Evolutionary conservation across 2,329 filamentous ascomycete genomes (phyloP).

Genomic region (Aspergillus japonicus): DNA sequence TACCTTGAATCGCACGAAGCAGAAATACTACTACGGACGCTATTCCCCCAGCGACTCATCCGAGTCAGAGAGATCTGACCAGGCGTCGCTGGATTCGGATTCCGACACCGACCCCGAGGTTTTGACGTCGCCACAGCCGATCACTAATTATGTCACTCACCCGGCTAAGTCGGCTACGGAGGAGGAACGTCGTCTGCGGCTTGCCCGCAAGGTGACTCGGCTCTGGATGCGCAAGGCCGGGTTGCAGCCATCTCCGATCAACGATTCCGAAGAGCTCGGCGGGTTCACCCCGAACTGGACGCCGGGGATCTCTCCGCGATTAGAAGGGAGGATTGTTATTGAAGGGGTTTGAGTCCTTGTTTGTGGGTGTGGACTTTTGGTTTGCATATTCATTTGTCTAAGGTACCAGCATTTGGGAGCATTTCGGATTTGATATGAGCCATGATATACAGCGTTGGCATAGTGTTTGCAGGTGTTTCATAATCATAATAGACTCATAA

Average conservation of each 20-base stretch:
- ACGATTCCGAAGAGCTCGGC: constrained; percentile 55
- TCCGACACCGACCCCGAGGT: constrained; percentile 43
- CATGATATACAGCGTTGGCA: background rate
- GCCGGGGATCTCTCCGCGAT: constrained; percentile 69
- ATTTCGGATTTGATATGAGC: background rate
- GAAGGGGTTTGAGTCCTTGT: constrained; percentile 8
- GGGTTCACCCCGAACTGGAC: constrained; percentile 71
- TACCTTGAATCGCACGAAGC: constrained; percentile 22
- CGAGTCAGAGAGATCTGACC: constrained; percentile 17
- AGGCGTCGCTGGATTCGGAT: constrained; percentile 45
- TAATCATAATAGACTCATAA: background rate
- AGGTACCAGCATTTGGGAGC: background rate
- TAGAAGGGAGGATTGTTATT: constrained; percentile 70
- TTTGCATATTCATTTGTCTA: background rate
- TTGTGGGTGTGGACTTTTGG: background rate
- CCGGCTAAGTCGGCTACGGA: constrained; percentile 45
- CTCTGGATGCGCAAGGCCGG: constrained; percentile 73
- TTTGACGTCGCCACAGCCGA: constrained; percentile 34
- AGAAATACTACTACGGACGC: constrained; percentile 31
- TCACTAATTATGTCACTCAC: constrained; percentile 40
- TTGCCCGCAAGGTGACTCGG: constrained; percentile 67
- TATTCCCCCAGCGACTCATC: constrained; percentile 23
- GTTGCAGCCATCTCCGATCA: constrained; percentile 51
- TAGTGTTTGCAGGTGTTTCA: background rate
- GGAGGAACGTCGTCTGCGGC: constrained; percentile 56